Percentiles rank a stretch among this genome's conserved stretches.
phyloP scores from a whole-genome alignment of 257 asterid species.

The Scutellaria baicalensis region DNA sequence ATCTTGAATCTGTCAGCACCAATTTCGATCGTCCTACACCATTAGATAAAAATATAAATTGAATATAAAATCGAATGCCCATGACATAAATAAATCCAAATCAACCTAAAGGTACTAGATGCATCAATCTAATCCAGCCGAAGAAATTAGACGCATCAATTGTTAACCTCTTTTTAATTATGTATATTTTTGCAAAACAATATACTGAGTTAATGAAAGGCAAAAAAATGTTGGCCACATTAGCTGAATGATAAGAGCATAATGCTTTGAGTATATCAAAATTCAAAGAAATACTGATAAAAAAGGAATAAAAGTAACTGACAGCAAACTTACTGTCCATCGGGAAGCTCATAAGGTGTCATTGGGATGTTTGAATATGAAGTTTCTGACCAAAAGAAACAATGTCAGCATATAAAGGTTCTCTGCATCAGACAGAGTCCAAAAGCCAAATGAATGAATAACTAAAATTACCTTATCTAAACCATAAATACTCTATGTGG shows the following conservation, averaged over 20 bases:
- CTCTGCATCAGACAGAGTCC: background rate
- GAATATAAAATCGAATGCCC: conserved; percentile 6
- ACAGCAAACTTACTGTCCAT: conserved; percentile 83
- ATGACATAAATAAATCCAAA: background rate
- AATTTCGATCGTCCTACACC: conserved; percentile 77
- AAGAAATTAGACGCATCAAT: background rate
- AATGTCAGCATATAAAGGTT: conserved; percentile 16
- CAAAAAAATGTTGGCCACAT: too few relatives aligned
- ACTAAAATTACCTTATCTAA: background rate
- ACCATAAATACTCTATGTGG: background rate
- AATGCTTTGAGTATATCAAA: background rate
- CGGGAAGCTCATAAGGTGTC: conserved; percentile 98
- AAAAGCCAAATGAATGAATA: background rate
- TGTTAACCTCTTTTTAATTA: background rate
- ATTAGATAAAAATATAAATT: background rate
- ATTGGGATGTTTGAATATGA: conserved; percentile 97
- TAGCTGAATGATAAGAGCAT: too few relatives aligned
- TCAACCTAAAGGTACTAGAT: background rate
- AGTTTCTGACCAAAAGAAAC: conserved; percentile 49
- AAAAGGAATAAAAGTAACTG: background rate
- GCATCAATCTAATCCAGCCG: background rate
- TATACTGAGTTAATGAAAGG: too few relatives aligned
- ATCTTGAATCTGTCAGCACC: conserved; percentile 99
- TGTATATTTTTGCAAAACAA: background rate
- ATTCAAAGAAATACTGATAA: background rate